phyloP scores from a whole-genome alignment of 768 basidiomycete genomes.

The Solioccasus polychromus region DNA sequence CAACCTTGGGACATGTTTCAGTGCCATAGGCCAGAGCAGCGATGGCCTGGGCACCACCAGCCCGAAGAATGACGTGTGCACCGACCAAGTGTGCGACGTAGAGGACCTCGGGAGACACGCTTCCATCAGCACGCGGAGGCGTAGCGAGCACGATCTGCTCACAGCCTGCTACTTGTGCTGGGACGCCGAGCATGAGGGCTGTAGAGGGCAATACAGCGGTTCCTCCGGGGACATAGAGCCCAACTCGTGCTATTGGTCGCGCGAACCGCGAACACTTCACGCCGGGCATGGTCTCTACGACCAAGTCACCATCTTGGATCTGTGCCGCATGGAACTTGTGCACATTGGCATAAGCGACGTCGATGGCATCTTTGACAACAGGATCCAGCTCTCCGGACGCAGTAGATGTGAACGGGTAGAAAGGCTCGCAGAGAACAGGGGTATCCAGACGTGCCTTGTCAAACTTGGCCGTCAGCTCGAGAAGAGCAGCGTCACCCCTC shows the following conservation, averaged over 20 bases:
- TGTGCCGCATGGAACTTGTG: conserved; percentile 90
- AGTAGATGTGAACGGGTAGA: conserved; percentile 39
- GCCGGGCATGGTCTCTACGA: conserved; percentile 97
- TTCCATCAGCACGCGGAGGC: conserved; percentile 91
- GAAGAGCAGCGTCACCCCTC: conserved; percentile 82
- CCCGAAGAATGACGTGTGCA: conserved; percentile 86
- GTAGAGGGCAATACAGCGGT: conserved; percentile 96
- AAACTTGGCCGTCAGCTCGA: conserved; percentile 89
- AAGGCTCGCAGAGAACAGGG: conserved; percentile 79
- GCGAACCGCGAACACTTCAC: conserved; percentile 95
- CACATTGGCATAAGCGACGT: conserved; percentile 89
- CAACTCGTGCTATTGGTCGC: conserved; percentile 92
- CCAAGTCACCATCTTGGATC: conserved; percentile 61
- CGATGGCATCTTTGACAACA: conserved; percentile 76
- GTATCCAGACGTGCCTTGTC: conserved; percentile 75
- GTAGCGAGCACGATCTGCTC: conserved; percentile 90
- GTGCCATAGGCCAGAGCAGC: conserved; percentile 98
- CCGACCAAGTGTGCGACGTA: conserved; percentile 93
- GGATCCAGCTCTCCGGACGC: conserved; percentile 60
- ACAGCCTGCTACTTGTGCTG: conserved; percentile 96
- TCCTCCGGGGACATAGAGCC: conserved; percentile 95
- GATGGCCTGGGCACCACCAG: conserved; percentile 95
- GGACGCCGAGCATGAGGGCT: conserved; percentile 96
- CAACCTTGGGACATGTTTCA: conserved; percentile 91
- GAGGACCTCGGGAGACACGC: conserved; percentile 94